These are phyloP conservation scores for Dicorynia guianensis DNA, from an alignment of 306 rosid genomes.

Conservation along the genomic window DNA sequence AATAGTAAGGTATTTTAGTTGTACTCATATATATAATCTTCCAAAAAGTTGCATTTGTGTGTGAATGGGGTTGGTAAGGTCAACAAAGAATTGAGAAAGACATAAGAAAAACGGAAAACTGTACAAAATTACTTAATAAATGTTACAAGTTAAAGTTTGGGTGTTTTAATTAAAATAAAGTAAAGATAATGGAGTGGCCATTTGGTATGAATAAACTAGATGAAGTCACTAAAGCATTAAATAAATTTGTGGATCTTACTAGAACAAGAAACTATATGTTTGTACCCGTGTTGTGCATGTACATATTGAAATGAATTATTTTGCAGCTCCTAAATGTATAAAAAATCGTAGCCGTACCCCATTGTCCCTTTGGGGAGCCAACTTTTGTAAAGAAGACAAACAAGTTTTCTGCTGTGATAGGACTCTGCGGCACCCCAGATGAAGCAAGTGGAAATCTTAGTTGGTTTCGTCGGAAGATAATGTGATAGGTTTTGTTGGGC, in stretches of 20 bases:
- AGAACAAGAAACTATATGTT: conserved; percentile 35
- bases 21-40: too few relatives aligned
- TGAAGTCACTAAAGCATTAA: conserved; percentile 35
- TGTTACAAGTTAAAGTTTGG: conserved; percentile 22
- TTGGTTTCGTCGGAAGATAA: conserved; percentile 61
- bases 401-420: conserved; percentile 42
- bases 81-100: conserved; percentile 36
- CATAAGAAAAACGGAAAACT: conserved; percentile 14
- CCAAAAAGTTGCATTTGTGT: conserved; percentile 9
- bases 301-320: conserved; percentile 5
- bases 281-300: too few relatives aligned
- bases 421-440: conserved; percentile 46
- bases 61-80: conserved; percentile 27
- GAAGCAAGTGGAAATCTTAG: conserved; percentile 74
- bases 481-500: too few relatives aligned
- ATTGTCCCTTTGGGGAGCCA: conserved; percentile 45
- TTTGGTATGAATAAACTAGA: conserved; percentile 32
- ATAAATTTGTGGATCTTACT: conserved; percentile 41
- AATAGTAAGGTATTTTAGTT: too few relatives aligned
- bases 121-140: neutral
- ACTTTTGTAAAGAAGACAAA: conserved; percentile 52
- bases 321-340: neutral
- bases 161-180: conserved; percentile 4
- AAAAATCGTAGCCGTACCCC: conserved; percentile 39
- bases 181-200: conserved; percentile 29